Evolutionary conservation across 306 rosid species (phyloP).

Genomic region (Vigna reflexopilosa): DNA sequence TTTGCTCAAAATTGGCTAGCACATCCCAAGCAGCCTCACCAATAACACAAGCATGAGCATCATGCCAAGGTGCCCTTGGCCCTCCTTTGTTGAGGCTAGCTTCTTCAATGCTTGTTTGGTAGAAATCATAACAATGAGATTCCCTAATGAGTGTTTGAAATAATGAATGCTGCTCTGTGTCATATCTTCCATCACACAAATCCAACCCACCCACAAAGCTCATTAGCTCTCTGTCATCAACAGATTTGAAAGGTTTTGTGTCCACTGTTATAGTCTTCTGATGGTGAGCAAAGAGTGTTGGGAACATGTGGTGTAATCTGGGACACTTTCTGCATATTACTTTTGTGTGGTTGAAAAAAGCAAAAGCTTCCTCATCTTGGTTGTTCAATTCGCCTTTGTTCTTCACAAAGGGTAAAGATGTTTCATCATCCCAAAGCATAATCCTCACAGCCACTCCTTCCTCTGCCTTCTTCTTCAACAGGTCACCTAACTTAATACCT

Average conservation of each 20-base stretch:
- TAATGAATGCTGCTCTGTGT: constrained; percentile 84
- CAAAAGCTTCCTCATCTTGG: constrained; percentile 78
- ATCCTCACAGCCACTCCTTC: constrained; percentile 93
- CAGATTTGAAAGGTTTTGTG: constrained; percentile 47
- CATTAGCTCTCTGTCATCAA: constrained; percentile 63
- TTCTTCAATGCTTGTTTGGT: constrained; percentile 75
- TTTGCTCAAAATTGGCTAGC: constrained; percentile 82
- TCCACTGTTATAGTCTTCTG: constrained; percentile 81
- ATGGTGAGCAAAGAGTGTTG: constrained; percentile 87
- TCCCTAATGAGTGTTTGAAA: constrained; percentile 73
- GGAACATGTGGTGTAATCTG: constrained; percentile 64
- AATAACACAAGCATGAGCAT: constrained; percentile 82
- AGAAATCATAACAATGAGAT: constrained; percentile 73
- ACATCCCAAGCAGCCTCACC: constrained; percentile 96
- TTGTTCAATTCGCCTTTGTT: constrained; percentile 75
- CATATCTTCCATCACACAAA: constrained; percentile 85
- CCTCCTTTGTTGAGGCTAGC: constrained; percentile 81
- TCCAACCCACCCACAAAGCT: constrained; percentile 93
- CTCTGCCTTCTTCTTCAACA: constrained; percentile 80
- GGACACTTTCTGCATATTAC: constrained; percentile 84
- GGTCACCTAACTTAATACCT: constrained; percentile 80
- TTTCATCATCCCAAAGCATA: constrained; percentile 93
- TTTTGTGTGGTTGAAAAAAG: constrained; percentile 70
- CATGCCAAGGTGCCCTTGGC: constrained; percentile 95
- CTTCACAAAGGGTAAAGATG: constrained; percentile 76